Base-by-base conservation (phyloP, 371 early-diverging fungal genomes). In the Apophysomyces elegans region DNA sequence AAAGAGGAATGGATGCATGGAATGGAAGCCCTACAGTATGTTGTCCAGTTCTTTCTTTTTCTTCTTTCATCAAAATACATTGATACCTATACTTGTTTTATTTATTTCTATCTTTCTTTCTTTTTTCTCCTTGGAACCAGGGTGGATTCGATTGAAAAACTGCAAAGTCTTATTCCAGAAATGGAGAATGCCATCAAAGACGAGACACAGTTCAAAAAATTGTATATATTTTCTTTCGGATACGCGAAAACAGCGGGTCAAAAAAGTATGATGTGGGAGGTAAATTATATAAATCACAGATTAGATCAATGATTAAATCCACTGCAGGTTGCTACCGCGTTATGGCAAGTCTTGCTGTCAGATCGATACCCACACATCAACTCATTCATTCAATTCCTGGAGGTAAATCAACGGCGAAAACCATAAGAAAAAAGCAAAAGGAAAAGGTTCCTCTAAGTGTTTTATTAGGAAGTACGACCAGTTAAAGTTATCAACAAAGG, bases 261-360 rank as follows among this genome's bases (percentile, higher is more conserved):
- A 56, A 80, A 77, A 54, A 80, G 80, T 57, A 80, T 80, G 78
- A 75, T 75, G 44, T 64, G 75, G 7, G 80, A 80, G 46, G 76
- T 79, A 71, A 68, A 61, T 8, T 37, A 18, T 4, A 16, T 16
- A 8, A 43, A 37, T 38, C 5, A 18, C 12, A 35, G 16, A 26
- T n/a, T 26, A 61, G 9, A 61, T 6, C 12, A 14, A 32, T 1
- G 9, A n/a, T 45, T 35, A 38, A 37, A 13, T 35, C 21, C 7
- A 0, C 13, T 7, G 45, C 58, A 79, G 80, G 70, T 69, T 14
- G 78, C 80, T 9, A 61, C 68, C 41, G 78, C 76, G 35, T 61
- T 80, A 32, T 80, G 80, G 80, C 64, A 72, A 8, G 14, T 80
- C 2, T 32, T 80, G 12, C 60, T 80, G 9, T 61, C 58, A 16